phyloP scores from a whole-genome alignment of 1,139 yeast species.

The Blastobotrys arbuscula region DNA sequence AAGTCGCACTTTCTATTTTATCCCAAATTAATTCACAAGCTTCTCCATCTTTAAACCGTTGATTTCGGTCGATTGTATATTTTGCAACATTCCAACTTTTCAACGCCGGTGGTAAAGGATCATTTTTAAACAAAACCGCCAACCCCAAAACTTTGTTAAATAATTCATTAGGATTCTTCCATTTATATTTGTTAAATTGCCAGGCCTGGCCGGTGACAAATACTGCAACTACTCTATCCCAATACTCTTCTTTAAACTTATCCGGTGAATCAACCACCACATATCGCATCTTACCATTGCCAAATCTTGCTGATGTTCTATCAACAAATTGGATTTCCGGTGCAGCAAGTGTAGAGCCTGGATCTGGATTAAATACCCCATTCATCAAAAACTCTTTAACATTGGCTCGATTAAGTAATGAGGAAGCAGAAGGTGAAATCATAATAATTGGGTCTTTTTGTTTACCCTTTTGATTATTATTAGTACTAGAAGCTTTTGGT shows the following conservation, averaged over 20 bases:
- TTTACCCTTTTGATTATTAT: slow-evolving; percentile 32
- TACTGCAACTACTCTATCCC: slow-evolving; percentile 90
- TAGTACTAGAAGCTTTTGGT: slow-evolving; percentile 1
- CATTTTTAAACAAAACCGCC: slow-evolving; percentile 71
- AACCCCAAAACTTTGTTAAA: slow-evolving; percentile 85
- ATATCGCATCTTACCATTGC: slow-evolving; percentile 54
- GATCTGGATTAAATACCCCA: slow-evolving; percentile 64
- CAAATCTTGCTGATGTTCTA: slow-evolving; percentile 53
- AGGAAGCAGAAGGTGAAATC: slow-evolving; percentile 91
- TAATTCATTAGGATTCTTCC: slow-evolving; percentile 70
- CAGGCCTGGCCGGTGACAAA: slow-evolving; percentile 96
- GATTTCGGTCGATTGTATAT: slow-evolving; percentile 71
- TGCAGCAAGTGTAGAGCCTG: slow-evolving; percentile 31
- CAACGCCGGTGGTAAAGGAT: slow-evolving; percentile 67
- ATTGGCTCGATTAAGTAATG: slow-evolving; percentile 74
- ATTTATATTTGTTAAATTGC: slow-evolving; percentile 89
- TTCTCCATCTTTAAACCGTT: slow-evolving; percentile 85
- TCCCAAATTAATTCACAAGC: slow-evolving; percentile 83
- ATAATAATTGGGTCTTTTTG: slow-evolving; percentile 53
- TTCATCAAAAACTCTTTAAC: slow-evolving; percentile 76
- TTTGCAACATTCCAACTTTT: slow-evolving; percentile 85
- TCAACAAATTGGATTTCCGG: slow-evolving; percentile 47
- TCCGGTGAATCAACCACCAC: slow-evolving; percentile 86
- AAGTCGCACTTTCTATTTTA: slow-evolving; percentile 29
- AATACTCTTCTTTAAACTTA: slow-evolving; percentile 89